Percentiles rank a stretch among this genome's conserved stretches.
Conservation (phyloP, 2,329 filamentous ascomycete genomes). For the Talaromyces verruculosus region DNA sequence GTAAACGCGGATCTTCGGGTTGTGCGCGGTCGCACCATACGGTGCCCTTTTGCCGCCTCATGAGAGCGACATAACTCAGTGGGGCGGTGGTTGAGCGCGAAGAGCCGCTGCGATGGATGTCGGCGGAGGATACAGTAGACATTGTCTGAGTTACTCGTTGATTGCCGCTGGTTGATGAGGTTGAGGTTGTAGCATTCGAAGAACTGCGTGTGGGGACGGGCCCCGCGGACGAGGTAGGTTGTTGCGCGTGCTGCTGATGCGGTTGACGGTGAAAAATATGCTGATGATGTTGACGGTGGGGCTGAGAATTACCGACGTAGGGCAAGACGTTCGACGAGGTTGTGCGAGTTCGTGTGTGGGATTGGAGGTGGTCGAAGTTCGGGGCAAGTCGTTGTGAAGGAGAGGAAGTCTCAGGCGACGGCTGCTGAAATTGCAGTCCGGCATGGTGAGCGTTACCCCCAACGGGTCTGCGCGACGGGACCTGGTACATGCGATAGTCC, state of each 20-base stretch:
- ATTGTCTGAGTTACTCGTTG: slow-evolving; percentile 29
- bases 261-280: slow-evolving; percentile 31
- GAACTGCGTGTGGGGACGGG: slow-evolving; percentile 33
- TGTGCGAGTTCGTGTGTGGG: slow-evolving; percentile 3
- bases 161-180: slow-evolving; percentile 41
- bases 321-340: slow-evolving; percentile 9
- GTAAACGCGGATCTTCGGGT: slow-evolving; percentile 80
- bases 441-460: slow-evolving; percentile 19
- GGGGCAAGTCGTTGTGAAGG: slow-evolving; percentile 12
- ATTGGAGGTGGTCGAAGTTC: slow-evolving; percentile 6
- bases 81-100: slow-evolving; percentile 68
- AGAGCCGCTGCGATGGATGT: slow-evolving; percentile 71
- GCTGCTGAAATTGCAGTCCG: slow-evolving; percentile 23
- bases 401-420: slow-evolving; percentile 18
- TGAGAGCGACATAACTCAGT: slow-evolving; percentile 88
- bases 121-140: slow-evolving; percentile 29
- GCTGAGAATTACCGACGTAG: slow-evolving; percentile 8
- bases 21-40: slow-evolving; percentile 97
- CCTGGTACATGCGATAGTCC: slow-evolving; percentile 40
- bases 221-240: slow-evolving; percentile 17
- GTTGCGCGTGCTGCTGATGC: slow-evolving; percentile 21
- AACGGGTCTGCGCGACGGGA: slow-evolving; percentile 22
- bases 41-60: slow-evolving; percentile 94
- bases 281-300: slow-evolving; percentile 15
- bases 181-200: slow-evolving; percentile 45